Conservation (phyloP, 1,139 yeast species). For the Yamadazyma spencermartinsiae region DNA sequence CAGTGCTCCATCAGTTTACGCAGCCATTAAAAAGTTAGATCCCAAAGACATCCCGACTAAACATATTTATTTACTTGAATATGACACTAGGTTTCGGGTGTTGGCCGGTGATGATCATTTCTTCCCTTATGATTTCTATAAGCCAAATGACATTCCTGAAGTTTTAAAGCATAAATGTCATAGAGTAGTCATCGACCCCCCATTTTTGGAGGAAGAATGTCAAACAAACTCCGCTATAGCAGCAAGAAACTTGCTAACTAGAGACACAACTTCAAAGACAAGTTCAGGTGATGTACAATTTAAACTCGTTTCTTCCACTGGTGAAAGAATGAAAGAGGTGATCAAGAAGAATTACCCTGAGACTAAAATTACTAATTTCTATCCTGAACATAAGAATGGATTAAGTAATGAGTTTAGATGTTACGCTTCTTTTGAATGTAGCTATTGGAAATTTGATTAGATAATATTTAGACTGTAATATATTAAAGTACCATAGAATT, state of each 20-base stretch:
- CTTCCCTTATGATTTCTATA: conserved; percentile 71
- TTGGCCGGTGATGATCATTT: conserved; percentile 70
- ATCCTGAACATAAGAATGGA: conserved; percentile 82
- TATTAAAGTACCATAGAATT: not conserved
- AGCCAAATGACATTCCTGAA: conserved; percentile 64
- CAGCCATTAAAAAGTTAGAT: conserved; percentile 65
- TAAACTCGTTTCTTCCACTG: conserved; percentile 73
- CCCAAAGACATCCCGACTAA: conserved; percentile 58
- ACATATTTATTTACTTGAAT: conserved; percentile 74
- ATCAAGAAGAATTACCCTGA: conserved; percentile 65
- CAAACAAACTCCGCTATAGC: conserved; percentile 74
- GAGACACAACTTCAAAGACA: conserved; percentile 38
- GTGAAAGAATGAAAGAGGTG: conserved; percentile 77
- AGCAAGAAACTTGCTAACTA: conserved; percentile 58
- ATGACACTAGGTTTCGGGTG: conserved; percentile 69
- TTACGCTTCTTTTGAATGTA: conserved; percentile 69
- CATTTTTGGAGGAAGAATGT: conserved; percentile 78
- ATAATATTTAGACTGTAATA: not conserved
- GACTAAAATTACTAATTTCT: conserved; percentile 60
- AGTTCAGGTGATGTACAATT: conserved; percentile 42
- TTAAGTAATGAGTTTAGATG: conserved; percentile 86
- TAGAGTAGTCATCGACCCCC: conserved; percentile 83
- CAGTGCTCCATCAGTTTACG: conserved; percentile 91
- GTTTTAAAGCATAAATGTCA: conserved; percentile 63
- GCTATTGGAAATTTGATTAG: conserved; percentile 33